A percentile compares a stretch with the other conserved stretches of the same genome.
phyloP scores from a whole-genome alignment of 371 early-diverging fungal species.

The Syncephalastrum sp. region DNA sequence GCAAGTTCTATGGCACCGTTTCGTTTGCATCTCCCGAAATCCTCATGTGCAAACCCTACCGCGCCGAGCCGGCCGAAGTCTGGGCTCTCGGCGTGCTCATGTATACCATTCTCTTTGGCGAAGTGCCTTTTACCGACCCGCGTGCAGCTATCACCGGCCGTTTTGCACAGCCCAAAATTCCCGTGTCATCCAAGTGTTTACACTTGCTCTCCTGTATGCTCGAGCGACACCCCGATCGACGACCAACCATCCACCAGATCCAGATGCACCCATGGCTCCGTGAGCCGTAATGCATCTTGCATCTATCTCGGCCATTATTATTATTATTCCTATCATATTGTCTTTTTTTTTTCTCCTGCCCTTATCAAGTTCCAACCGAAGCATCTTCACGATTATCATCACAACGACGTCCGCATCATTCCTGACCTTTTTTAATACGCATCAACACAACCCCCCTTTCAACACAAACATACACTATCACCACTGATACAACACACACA shows the following conservation, averaged over 20 bases:
- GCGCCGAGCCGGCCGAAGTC: constrained; percentile 77
- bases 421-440: too few species aligned
- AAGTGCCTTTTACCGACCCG: constrained; percentile 68
- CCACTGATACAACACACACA: too few species aligned
- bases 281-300: background rate
- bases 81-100: constrained; percentile 81
- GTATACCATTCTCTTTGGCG: constrained; percentile 75
- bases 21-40: constrained; percentile 81
- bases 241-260: constrained; percentile 66
- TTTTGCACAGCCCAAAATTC: constrained; percentile 38
- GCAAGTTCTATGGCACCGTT: constrained; percentile 68
- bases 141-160: constrained; percentile 47
- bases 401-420: too few species aligned
- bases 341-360: background rate
- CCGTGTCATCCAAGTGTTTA: constrained; percentile 49
- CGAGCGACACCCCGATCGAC: constrained; percentile 47
- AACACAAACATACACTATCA: too few species aligned
- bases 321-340: constrained; percentile 1
- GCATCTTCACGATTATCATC: too few species aligned
- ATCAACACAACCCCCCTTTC: too few species aligned
- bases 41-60: constrained; percentile 63
- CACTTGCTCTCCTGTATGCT: constrained; percentile 70
- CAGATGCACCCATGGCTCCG: constrained; percentile 64
- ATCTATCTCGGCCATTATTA: background rate
- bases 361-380: too few species aligned